A percentile compares a stretch with the other conserved stretches of the same genome.
These are phyloP conservation scores for Firmiana major DNA, from an alignment of 345 rosid species.

Conservation along the genomic window DNA sequence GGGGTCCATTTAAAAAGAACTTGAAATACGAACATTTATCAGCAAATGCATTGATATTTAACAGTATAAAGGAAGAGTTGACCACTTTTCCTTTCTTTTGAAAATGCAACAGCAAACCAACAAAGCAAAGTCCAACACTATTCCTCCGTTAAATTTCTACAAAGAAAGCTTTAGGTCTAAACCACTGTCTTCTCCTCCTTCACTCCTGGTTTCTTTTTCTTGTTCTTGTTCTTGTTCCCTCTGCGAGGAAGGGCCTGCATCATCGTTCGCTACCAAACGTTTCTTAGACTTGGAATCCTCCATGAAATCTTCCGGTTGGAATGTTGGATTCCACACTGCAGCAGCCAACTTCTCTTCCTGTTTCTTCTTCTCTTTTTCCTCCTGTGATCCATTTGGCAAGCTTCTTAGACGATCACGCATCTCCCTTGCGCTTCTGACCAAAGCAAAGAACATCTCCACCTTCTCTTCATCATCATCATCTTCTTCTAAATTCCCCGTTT, in stretches of 20 bases:
- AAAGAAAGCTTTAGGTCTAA: slow-evolving; percentile 56
- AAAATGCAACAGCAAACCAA: not conserved
- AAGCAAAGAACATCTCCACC: slow-evolving; percentile 54
- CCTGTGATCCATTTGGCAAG: not conserved
- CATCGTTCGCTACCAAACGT: not conserved
- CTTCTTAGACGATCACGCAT: slow-evolving; percentile 26
- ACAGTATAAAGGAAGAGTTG: not conserved
- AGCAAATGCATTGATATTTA: not conserved
- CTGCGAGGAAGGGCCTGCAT: slow-evolving; percentile 13
- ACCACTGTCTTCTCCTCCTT: slow-evolving; percentile 16
- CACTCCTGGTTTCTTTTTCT: slow-evolving; percentile 3
- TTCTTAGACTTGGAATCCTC: slow-evolving; percentile 6
- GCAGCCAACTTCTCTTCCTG: slow-evolving; percentile 7
- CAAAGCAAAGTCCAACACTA: not conserved
- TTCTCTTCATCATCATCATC: slow-evolving; percentile 41
- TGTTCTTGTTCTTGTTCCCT: not conserved
- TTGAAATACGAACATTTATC: not conserved
- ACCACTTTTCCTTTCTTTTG: not conserved
- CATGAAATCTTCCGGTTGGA: slow-evolving; percentile 50
- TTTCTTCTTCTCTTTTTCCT: slow-evolving; percentile 10
- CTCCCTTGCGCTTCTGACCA: slow-evolving; percentile 47
- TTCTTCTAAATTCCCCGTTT: slow-evolving; percentile 22
- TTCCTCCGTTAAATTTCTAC: slow-evolving; percentile 14
- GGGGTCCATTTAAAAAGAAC: not conserved
- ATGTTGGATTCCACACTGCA: slow-evolving; percentile 36